Base-by-base conservation (phyloP, 106 monocot species). In the Allium fistulosum region DNA sequence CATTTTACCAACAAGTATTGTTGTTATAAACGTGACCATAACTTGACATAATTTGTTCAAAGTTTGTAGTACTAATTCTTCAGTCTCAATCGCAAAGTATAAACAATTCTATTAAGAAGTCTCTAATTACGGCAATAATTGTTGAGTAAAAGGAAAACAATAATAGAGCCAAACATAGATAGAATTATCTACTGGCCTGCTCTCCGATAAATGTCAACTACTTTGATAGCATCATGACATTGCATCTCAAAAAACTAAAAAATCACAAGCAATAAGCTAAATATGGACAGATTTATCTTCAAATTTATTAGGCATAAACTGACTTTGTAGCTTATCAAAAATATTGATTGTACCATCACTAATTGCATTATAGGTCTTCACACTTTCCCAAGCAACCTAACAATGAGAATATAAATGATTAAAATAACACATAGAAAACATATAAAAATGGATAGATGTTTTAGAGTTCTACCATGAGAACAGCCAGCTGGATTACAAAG, bases 241-340 rank as follows among this genome's bases (percentile, higher is more conserved):
- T 88, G 78, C 97, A 97, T 97, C 81, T 97, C 97, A 85, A 97
- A 97, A 57, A 97, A 97, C 97, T 97, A 82, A 65, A 28, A 28
- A 73, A 56, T 26, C 65, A 13, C 17, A 60, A 22, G 22, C 22
- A 22, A 22, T 22, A 22, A 0, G 22, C 22, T 22, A 22, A 22
- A 22, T 22, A 22, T 22, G 22, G 22, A 22, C 22, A 22, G 22
- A 22, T 22, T 22, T 22, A 22, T 22, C 22, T 22, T 22, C 22
- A 22, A 22, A 22, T 22, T 22, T 22, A 22, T 22, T 22, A 22
- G 22, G 22, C 22, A 22, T 22, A 22, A 22, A 22, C 22, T 1
- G 1, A 22, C 22, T 22, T 9, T 47, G 51, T 86, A 97, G 92
- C 92, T 97, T 92, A 80, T 97, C 97, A 51, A 89, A 86, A 78